Evolutionary conservation across 805 yeast genomes (phyloP), one percentile per base, ranked within the genome.

Genomic region (Cyberlindnera xishuangbannaensis): DNA sequence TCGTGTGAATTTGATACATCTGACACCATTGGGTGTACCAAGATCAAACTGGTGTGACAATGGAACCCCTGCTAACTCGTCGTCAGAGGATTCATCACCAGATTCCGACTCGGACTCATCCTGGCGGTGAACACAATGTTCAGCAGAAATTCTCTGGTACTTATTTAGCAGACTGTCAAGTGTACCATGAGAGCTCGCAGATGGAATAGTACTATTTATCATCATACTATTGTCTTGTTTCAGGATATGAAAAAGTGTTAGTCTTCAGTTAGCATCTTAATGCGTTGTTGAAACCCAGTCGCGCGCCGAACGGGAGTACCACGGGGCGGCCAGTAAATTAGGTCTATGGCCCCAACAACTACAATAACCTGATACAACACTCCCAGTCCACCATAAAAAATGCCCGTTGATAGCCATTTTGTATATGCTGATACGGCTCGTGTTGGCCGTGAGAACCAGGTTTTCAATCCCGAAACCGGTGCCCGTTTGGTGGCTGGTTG

Each of bases 401-500:
- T n/a, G 19, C 20, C 27, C 15, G 34, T 27, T n/a, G n/a, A n/a
- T n/a, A n/a, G n/a, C n/a, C n/a, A n/a, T n/a, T n/a, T n/a, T n/a
- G n/a, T n/a, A 3, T 40, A 37, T 27, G 43, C 40, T 3, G 33
- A 23, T 9, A 38, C 30, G 8, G 43, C 47, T 2, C 41, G 47
- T 19, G 36, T 39, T 9, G 51, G 45, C 8, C 39, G 48, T 15
- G 39, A 39, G 25, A 31, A 29, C 23, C 67, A 60, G 50, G 62
- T 78, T 40, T 73, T 82, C 63, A 63, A 78, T 43, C 15, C 26
- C 15, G 37, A 54, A 2, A 67, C 78, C 0, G 94, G 94, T 3
- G 86, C 95, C 2, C 66, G 98, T 24, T 57, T 92, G 44, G 97
- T 92, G 7, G 96, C 97, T 4, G 98, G 98, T 1, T 83, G 95